Conservation (phyloP, 192 early-diverging fungal genomes). For the Rhizophagus prolifer region DNA sequence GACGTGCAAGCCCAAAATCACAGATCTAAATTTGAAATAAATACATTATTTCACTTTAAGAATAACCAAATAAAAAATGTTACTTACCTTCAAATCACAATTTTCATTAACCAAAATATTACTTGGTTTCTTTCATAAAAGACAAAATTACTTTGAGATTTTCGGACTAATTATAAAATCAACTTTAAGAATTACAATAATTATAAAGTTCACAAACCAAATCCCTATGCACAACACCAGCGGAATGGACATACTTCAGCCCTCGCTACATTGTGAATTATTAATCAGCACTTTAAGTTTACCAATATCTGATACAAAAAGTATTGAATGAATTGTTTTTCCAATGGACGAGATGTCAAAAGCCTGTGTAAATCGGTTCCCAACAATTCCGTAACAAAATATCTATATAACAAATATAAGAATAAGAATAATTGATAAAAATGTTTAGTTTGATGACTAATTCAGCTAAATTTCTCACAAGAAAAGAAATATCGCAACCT, state of each 20-base stretch:
- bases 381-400: conserved; percentile 95
- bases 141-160: neutral
- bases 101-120: conserved; percentile 98
- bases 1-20: conserved; percentile 95
- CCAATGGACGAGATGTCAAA: conserved; percentile 83
- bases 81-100: conserved; percentile 83
- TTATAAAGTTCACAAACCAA: conserved; percentile 53
- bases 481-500: too few relatives aligned
- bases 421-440: neutral
- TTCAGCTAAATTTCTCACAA: too few relatives aligned
- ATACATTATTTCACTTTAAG: neutral
- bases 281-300: conserved; percentile 30
- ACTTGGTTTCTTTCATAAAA: conserved; percentile 71
- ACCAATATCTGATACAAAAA: conserved; percentile 95
- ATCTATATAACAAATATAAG: conserved; percentile 44
- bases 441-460: neutral
- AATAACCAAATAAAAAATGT: too few relatives aligned
- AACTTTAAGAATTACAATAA: neutral
- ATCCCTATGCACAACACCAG: conserved; percentile 94
- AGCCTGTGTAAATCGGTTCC: conserved; percentile 96
- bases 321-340: conserved; percentile 96
- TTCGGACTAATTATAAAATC: neutral
- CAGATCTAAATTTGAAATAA: conserved; percentile 64
- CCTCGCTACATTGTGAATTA: conserved; percentile 56
- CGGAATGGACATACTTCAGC: conserved; percentile 92